phyloP scores from a whole-genome alignment of 116 monocot species.

The Posidonia oceanica region DNA sequence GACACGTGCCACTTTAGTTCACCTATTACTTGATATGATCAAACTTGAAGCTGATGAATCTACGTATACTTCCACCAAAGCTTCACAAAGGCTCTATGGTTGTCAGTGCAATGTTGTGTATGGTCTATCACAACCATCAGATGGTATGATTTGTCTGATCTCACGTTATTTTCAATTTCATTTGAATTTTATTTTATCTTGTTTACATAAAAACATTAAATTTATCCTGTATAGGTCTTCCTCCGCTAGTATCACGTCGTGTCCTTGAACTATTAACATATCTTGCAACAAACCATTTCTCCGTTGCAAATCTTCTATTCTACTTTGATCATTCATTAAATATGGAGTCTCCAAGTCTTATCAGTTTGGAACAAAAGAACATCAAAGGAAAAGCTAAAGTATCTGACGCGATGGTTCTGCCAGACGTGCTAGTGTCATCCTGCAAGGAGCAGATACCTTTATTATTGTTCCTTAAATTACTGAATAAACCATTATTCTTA shows the following conservation, averaged over 20 bases:
- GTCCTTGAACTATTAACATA: slow-evolving; percentile 59
- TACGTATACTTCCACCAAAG: slow-evolving; percentile 1
- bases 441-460: slow-evolving; percentile 28
- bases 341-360: slow-evolving; percentile 7
- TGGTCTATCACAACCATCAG: slow-evolving; percentile 35
- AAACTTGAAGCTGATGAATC: slow-evolving; percentile 39
- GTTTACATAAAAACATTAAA: background rate
- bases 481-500: slow-evolving; percentile 50
- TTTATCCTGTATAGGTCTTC: slow-evolving; percentile 27
- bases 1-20: slow-evolving; percentile 30
- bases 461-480: slow-evolving; percentile 51
- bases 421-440: slow-evolving; percentile 6
- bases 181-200: slow-evolving; percentile 1
- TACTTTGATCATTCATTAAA: slow-evolving; percentile 25
- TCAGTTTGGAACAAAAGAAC: slow-evolving; percentile 7
- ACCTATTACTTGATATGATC: slow-evolving; percentile 48
- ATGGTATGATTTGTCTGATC: slow-evolving; percentile 21
- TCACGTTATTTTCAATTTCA: background rate
- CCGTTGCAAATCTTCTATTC: slow-evolving; percentile 44
- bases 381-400: slow-evolving; percentile 42
- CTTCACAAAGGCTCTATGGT: slow-evolving; percentile 45
- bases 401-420: slow-evolving; percentile 10
- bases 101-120: slow-evolving; percentile 63
- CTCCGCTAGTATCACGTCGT: slow-evolving; percentile 51
- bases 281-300: slow-evolving; percentile 52